Percentiles rank a stretch among this genome's conserved stretches.
phyloP scores from a whole-genome alignment of 805 yeast genomes.

The Schwanniomyces occidentalis region DNA sequence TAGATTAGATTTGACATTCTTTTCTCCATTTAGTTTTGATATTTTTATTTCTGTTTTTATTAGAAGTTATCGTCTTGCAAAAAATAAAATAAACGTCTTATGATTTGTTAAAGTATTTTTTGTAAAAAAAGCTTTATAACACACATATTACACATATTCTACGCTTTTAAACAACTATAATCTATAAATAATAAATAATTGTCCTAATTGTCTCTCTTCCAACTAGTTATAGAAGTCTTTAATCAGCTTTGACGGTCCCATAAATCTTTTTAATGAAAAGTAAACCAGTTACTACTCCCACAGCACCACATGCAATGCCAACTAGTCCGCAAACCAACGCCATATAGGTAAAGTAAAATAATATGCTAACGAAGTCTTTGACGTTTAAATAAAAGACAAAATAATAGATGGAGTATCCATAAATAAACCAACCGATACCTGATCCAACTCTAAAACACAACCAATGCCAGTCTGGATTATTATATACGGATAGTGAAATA shows the following conservation, averaged over 20 bases:
- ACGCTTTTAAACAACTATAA: no score
- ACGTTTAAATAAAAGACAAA: conserved; percentile 57
- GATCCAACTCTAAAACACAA: conserved; percentile 66
- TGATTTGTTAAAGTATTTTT: conserved; percentile 4
- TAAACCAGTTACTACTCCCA: conserved; percentile 68
- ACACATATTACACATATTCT: no score
- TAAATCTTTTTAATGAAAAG: conserved; percentile 64
- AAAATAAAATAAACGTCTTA: conserved; percentile 6
- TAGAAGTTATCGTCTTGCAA: conserved; percentile 3
- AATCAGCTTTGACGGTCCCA: conserved; percentile 58
- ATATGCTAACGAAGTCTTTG: conserved; percentile 62
- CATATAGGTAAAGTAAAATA: conserved; percentile 74
- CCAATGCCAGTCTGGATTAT: conserved; percentile 81
- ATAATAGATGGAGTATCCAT: conserved; percentile 67
- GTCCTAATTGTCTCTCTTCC: no score
- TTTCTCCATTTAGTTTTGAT: conserved; percentile 1
- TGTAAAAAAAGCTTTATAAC: no score
- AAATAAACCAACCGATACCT: conserved; percentile 71
- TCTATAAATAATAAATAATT: no score
- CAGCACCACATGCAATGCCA: conserved; percentile 73
- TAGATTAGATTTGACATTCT: conserved; percentile 56
- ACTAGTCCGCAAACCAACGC: conserved; percentile 60
- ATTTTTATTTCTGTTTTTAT: conserved; percentile 3
- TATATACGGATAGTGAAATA: conserved; percentile 53
- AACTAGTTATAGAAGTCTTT: no score